Conservation (phyloP, 805 yeast genomes). For the Barnettozyma pratensis region DNA sequence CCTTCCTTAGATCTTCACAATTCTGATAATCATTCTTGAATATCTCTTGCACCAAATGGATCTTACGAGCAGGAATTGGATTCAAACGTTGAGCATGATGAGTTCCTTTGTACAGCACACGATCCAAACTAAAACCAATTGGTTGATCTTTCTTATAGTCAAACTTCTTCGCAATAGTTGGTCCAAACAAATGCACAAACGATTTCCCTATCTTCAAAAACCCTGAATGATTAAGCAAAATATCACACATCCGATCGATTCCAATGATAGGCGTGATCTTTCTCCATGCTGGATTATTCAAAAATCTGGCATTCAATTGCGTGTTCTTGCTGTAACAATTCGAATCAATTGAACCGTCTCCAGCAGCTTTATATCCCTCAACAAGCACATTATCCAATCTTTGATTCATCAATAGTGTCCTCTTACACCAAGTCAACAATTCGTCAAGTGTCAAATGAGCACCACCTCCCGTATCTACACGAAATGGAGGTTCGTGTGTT, state of each 20-base stretch:
- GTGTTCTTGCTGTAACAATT: conserved; percentile 28
- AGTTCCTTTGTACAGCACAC: conserved; percentile 12
- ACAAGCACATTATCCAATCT: conserved; percentile 32
- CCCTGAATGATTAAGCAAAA: conserved; percentile 12
- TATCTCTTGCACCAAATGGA: conserved; percentile 2
- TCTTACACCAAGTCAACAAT: conserved; percentile 38
- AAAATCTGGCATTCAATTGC: conserved; percentile 33
- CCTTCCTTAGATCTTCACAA: conserved; percentile 18
- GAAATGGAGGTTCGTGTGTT: not conserved
- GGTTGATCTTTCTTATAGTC: not conserved
- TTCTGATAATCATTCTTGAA: conserved; percentile 11
- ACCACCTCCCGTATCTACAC: not conserved
- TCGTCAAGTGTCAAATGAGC: conserved; percentile 24
- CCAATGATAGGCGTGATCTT: conserved; percentile 15
- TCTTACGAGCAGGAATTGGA: conserved; percentile 11
- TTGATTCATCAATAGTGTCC: conserved; percentile 25
- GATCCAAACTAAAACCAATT: conserved; percentile 7
- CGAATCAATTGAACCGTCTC: conserved; percentile 23
- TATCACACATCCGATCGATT: conserved; percentile 3
- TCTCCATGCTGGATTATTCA: conserved; percentile 44
- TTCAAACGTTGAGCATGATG: not conserved
- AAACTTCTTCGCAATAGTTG: conserved; percentile 3
- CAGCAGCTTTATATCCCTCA: conserved; percentile 38
- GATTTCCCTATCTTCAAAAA: conserved; percentile 1
- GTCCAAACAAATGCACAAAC: conserved; percentile 18